Base-by-base conservation (phyloP, 2,329 filamentous ascomycete genomes). In the Colletotrichum gloeosporioides region DNA sequence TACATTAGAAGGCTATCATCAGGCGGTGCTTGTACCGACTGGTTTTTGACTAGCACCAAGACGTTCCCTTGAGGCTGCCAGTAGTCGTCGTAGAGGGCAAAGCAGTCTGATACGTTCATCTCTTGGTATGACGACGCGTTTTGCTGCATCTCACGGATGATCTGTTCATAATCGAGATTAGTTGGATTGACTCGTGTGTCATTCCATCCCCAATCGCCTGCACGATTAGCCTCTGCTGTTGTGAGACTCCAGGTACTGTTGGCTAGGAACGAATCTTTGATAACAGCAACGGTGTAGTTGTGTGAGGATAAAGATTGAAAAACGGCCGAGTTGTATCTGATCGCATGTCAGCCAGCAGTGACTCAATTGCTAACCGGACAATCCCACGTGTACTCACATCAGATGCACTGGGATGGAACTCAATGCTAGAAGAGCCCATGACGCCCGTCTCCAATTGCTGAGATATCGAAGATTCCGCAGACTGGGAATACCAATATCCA, bases 401-500 rank as follows among this genome's bases (percentile, higher is more conserved):
- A 71, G 31, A 66, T 71, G 69, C 22, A 71, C 29, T 4, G 69
- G 69, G 18, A 71, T 71, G 4, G 61, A 71, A 15, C 34, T 66
- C 7, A 71, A 13, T 7, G 69, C 69, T 10, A 71, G 22, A 8
- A 71, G 32, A n/a, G 61, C 39, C 69, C 31, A 71, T 32, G 61
- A 71, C 9, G 16, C 31, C 29, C 29, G 39, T 25, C 62, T 65
- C 69, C 61, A 57, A 5, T 55, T 49, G 13, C 34, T 49, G 32
- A 73, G 27, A 10, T 53, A 53, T 13, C n/a, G 44, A 53, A 71
- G 25, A 8, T 66, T 73, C 3, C 36, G 71, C 4, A 73, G 16
- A 9, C 71, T 73, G 5, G 64, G 81, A 2, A 88, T 79, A 0
- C 89, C 88, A 62, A 89, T 86, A 39, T 88, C 85, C 1, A 90